Evolutionary conservation across 1,139 yeast species (phyloP), one percentile per base, ranked within the genome.

Genomic region (Sugiyamaella castrensis): DNA sequence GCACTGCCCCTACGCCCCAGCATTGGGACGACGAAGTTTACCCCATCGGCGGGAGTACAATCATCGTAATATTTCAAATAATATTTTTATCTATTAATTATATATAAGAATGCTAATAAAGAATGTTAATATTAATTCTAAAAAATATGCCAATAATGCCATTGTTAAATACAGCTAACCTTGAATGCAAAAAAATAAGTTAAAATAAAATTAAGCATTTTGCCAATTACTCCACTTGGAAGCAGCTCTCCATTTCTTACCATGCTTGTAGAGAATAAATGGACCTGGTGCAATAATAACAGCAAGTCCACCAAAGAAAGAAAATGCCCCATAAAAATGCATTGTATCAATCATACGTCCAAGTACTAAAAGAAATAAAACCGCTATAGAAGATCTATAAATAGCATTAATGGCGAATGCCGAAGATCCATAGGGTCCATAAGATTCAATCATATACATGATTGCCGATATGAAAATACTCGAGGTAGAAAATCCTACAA

Each of bases 401-500:
- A 78, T 67, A 13, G 72, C 78, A 56, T 78, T 78, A 28, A 77
- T 74, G 0, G 82, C 82, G 59, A 76, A 77, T 1, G 76, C 81
- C 4, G 83, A 77, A 0, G 83, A 83, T 57, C 76, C 64, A 56
- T 70, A 72, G 43, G 92, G 87, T 29, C 94, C 92, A 66, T 81
- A 87, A 2, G 87, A 67, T 73, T 81, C 75, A 37, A 86, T 75
- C 64, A 85, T 82, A 65, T 85, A 87, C 52, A 81, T 74, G 62
- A 86, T 73, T 40, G 81, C 79, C 12, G 86, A 71, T 66, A 86
- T 85, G 73, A 87, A 87, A 49, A 86, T 78, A 60, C 84, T 70
- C 52, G 85, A 77, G 54, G 84, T 72, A 2, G 92, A 87, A 61
- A 81, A 81, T 0, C 92, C 92, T 62, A 85, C 84, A 37, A 89